Evolutionary conservation across 495 filamentous ascomycete genomes (phyloP).

Genomic region (Xylaria palmicola): DNA sequence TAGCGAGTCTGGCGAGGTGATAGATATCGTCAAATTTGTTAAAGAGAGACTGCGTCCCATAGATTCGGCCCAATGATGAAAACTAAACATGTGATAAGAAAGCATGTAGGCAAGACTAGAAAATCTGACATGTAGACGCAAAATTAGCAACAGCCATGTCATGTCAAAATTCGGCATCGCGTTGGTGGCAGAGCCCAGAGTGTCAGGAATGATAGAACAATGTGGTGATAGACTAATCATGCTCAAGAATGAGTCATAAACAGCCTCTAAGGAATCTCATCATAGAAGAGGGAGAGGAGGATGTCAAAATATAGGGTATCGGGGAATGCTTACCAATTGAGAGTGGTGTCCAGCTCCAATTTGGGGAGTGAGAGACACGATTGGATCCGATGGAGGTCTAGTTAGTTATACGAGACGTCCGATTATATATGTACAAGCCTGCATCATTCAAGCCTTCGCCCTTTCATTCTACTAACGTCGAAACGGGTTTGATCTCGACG

Average conservation of each 20-base stretch:
- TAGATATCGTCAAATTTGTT: constrained; percentile 23
- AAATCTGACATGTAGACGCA: neutral
- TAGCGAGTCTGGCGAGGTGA: constrained; percentile 17
- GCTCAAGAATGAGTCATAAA: constrained; percentile 45
- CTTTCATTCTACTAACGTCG: constrained; percentile 26
- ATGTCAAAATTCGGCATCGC: neutral
- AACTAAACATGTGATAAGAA: neutral
- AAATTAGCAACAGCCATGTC: neutral
- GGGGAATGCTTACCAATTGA: constrained; percentile 3
- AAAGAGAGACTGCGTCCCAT: constrained; percentile 21
- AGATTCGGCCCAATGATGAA: neutral
- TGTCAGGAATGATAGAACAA: constrained; percentile 46
- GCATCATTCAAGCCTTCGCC: constrained; percentile 2
- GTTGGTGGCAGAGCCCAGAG: neutral
- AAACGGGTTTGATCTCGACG: constrained; percentile 69
- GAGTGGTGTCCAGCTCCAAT: neutral
- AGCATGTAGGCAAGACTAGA: neutral
- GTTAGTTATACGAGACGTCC: constrained; percentile 23
- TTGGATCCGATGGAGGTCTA: neutral
- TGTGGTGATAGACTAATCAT: constrained; percentile 48
- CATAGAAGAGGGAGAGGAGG: constrained; percentile 4
- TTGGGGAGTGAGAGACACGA: neutral
- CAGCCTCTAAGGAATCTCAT: constrained; percentile 42
- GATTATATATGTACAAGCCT: constrained; percentile 35
- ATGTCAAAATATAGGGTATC: constrained; percentile 1